Evolutionary conservation across 306 rosid genomes (phyloP).

Genomic region (Sindora glabra): DNA sequence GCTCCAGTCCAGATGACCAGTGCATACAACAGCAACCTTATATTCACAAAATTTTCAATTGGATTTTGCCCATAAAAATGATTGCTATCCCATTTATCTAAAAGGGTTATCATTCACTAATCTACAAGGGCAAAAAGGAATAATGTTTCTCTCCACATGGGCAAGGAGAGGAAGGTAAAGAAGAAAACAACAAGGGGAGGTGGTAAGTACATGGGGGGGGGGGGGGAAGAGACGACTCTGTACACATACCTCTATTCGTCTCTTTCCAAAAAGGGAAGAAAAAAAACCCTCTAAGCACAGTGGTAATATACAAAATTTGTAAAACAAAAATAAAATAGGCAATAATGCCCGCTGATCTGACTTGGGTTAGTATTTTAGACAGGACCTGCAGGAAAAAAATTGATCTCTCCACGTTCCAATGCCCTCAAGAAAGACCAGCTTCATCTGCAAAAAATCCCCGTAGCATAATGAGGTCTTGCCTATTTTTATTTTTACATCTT

Average conservation of each 20-base stretch:
- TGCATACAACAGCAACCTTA: constrained; percentile 45
- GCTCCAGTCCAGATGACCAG: constrained; percentile 24
- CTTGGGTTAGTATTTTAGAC: constrained; percentile 34
- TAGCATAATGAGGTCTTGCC: constrained; percentile 13
- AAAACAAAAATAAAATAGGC: constrained; percentile 28
- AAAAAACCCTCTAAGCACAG: constrained; percentile 33
- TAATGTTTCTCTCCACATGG: constrained; percentile 35
- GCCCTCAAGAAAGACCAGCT: constrained; percentile 55
- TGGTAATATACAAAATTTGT: constrained; percentile 77
- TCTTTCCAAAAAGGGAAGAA: constrained; percentile 40
- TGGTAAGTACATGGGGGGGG: constrained; percentile 23
- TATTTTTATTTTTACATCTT: not conserved
- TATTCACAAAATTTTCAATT: constrained; percentile 80
- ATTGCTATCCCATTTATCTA: constrained; percentile 51
- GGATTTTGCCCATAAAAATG: constrained; percentile 69
- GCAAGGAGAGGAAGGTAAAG: constrained; percentile 32
- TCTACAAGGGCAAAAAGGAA: constrained; percentile 49
- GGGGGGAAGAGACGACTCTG: constrained; percentile 75
- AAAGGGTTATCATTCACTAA: constrained; percentile 71
- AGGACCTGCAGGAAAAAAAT: constrained; percentile 39
- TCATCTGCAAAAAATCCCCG: constrained; percentile 51
- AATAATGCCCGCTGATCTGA: constrained; percentile 39
- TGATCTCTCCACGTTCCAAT: constrained; percentile 35
- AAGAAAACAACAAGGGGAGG: not conserved
- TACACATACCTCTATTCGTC: constrained; percentile 82